Evolutionary conservation across 352 stramenopile species (phyloP).

Genomic region (Globisporangium acanthophoron): DNA sequence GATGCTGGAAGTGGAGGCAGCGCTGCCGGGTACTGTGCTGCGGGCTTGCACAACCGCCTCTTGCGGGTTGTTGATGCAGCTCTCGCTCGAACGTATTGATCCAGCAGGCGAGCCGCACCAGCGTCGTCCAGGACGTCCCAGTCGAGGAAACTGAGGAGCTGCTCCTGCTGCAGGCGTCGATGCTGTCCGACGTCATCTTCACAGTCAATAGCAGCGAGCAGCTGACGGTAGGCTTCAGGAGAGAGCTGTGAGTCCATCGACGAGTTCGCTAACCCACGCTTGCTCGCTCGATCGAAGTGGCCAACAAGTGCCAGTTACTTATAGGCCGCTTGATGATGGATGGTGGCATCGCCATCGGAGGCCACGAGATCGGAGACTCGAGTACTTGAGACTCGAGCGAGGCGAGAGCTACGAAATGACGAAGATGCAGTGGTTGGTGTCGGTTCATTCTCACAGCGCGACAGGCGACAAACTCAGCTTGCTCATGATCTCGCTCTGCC

Average conservation of each 20-base stretch:
- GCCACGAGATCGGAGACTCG: too few relatives aligned
- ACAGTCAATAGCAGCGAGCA: slow-evolving; percentile 15
- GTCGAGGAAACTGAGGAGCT: slow-evolving; percentile 10
- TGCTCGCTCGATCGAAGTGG: too few relatives aligned
- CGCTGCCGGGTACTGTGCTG: neutral
- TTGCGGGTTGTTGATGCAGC: neutral
- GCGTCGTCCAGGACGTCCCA: slow-evolving; percentile 3
- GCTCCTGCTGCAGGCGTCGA: neutral
- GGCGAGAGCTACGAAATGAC: too few relatives aligned
- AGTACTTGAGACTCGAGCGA: too few relatives aligned
- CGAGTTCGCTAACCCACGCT: neutral
- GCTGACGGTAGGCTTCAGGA: slow-evolving; percentile 15
- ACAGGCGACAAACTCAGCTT: too few relatives aligned
- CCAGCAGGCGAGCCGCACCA: neutral
- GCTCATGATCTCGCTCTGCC: too few relatives aligned
- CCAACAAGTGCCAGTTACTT: neutral
- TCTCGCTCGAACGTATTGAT: neutral
- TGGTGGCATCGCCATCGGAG: too few relatives aligned
- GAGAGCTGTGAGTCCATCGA: slow-evolving; percentile 20
- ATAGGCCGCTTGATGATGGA: too few relatives aligned
- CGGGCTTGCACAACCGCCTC: neutral
- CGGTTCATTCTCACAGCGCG: too few relatives aligned
- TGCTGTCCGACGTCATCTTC: slow-evolving; percentile 13
- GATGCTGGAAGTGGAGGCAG: neutral
- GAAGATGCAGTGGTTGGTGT: neutral